These are phyloP conservation scores for Pascua sp. DNA, from an alignment of 1,284 basidiomycete genomes.

Conservation along the genomic window DNA sequence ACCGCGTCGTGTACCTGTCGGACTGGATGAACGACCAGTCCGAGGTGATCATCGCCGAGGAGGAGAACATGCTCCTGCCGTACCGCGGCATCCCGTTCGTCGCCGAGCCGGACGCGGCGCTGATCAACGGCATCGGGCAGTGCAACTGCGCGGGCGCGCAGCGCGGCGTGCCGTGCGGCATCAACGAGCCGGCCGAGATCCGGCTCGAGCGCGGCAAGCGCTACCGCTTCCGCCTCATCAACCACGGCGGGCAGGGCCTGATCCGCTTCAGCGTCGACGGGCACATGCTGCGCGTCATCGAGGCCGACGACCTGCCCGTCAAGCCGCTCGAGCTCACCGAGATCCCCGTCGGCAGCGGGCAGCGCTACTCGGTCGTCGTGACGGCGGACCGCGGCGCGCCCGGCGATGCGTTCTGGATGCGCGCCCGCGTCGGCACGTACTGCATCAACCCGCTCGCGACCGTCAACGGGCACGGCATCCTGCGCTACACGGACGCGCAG, in stretches of 20 bases:
- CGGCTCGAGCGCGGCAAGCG: slow-evolving; percentile 2
- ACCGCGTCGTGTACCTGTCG: slow-evolving; percentile 23
- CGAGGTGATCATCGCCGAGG: slow-evolving; percentile 18
- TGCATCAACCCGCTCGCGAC: slow-evolving; percentile 3
- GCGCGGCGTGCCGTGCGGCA: neutral
- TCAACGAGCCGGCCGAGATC: slow-evolving; percentile 6
- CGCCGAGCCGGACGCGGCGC: slow-evolving; percentile 19
- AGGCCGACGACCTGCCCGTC: slow-evolving; percentile 25
- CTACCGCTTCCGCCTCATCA: slow-evolving; percentile 22
- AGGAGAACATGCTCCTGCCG: neutral
- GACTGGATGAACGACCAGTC: slow-evolving; percentile 32
- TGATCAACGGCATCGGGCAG: slow-evolving; percentile 31
- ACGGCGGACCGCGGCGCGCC: slow-evolving; percentile 26
- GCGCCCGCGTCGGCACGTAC: slow-evolving; percentile 25
- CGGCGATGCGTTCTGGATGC: slow-evolving; percentile 38
- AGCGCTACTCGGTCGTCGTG: slow-evolving; percentile 40
- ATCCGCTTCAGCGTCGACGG: slow-evolving; percentile 25
- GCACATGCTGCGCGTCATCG: slow-evolving; percentile 28
- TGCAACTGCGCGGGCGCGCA: slow-evolving; percentile 1
- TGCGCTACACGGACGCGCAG: slow-evolving; percentile 7
- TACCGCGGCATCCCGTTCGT: slow-evolving; percentile 6
- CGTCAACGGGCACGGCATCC: neutral
- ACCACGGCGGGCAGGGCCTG: slow-evolving; percentile 9
- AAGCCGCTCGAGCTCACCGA: slow-evolving; percentile 23
- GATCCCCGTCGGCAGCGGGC: slow-evolving; percentile 22